Base-by-base conservation (phyloP, 257 asterid species). In the Petrea volubilis region DNA sequence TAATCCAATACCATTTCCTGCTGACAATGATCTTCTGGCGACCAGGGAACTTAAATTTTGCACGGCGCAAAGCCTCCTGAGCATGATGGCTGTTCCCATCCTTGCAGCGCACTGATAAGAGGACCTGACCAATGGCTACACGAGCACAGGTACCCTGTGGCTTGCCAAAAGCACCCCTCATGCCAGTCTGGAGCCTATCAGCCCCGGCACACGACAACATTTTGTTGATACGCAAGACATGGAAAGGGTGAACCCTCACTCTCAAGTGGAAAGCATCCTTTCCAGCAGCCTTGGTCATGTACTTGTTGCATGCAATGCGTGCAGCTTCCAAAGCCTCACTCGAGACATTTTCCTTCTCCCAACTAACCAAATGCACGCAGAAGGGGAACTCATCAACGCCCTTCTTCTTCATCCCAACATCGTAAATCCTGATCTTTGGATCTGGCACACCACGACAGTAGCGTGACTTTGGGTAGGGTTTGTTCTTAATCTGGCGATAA, bases 1-100 rank as follows among this genome's bases (percentile, higher is more conserved):
- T 18, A 25, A 62, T 68, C 44, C 20, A 51, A 44, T 73, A 73
- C 77, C 77, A 73, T 73, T 73, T 64, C 63, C 78, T 73, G 73
- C 78, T 64, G 53, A 73, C 59, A 4, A 73, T 63, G 41, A 71
- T 61, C 67, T 60, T 71, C 53, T 71, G 76, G 5, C 76, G 77
- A 36, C 77, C 77, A 72, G 71, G 77, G 33, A 72, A 72, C 64
- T 72, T 72, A 64, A 72, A 72, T 23, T 72, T 72, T 8, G 77
- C 77, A 60, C 77, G 77, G 17, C 71, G 70, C 7, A 72, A 41
- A 21, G 77, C 77, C 38, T 72, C 77, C 68, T 61, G 64, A 15
- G 77, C 77, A 51, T 72, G 69, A 28, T 8, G 36, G 9, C 47
- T 20, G 44, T 62, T 61, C 9, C 53, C 56, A 62, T 62, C 77